A percentile compares a stretch with the other conserved stretches of the same genome.
Evolutionary conservation across 768 basidiomycete genomes (phyloP).

Genomic region (Floccularia luteovirens): DNA sequence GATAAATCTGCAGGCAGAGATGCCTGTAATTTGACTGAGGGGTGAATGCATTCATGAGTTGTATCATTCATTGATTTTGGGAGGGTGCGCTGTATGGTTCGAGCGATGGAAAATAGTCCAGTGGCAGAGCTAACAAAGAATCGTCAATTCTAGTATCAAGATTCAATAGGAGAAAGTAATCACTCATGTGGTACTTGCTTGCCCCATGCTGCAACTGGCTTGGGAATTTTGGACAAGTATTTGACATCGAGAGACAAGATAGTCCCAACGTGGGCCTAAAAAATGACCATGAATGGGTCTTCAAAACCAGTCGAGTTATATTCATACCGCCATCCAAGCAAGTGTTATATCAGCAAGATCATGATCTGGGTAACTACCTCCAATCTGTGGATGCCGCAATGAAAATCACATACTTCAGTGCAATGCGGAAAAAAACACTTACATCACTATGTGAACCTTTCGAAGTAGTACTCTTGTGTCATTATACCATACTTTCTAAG

Average conservation of each 20-base stretch:
- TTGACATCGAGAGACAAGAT: conserved; percentile 48
- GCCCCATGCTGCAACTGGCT: conserved; percentile 56
- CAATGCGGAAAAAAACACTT: conserved; percentile 9
- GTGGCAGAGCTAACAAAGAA: conserved; percentile 31
- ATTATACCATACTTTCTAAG: neutral
- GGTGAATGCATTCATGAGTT: conserved; percentile 56
- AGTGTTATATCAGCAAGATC: conserved; percentile 62
- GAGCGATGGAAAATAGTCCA: conserved; percentile 46
- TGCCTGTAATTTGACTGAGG: conserved; percentile 46
- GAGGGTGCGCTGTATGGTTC: conserved; percentile 35
- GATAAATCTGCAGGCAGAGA: conserved; percentile 23
- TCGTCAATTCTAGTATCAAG: conserved; percentile 2
- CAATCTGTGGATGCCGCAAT: conserved; percentile 34
- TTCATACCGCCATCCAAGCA: conserved; percentile 57
- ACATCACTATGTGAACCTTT: conserved; percentile 36
- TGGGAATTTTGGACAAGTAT: conserved; percentile 41
- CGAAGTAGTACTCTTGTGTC: conserved; percentile 3
- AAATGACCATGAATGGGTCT: conserved; percentile 3
- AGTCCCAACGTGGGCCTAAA: conserved; percentile 47
- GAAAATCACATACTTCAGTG: neutral
- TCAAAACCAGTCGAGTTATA: conserved; percentile 5
- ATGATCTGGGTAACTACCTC: conserved; percentile 62
- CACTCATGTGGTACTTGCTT: conserved; percentile 57
- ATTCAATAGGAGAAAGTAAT: conserved; percentile 13
- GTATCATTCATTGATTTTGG: conserved; percentile 34